Base-by-base conservation (phyloP, 768 basidiomycete genomes). In the Coprinopsis sp. region DNA sequence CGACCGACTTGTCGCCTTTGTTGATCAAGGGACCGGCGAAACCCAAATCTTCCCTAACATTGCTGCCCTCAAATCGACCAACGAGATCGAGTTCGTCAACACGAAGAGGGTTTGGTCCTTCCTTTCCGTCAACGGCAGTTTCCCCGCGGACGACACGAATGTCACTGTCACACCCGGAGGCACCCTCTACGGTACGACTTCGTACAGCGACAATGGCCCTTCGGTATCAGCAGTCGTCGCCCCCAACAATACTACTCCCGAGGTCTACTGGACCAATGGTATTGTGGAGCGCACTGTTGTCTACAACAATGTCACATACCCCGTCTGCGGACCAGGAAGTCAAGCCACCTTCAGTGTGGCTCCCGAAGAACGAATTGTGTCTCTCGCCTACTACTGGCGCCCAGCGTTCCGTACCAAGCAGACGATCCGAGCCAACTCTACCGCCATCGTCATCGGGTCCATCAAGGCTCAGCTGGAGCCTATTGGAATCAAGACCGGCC, bases 301-400 rank as follows among this genome's bases (percentile, higher is more conserved):
- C 10, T 16, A n/a, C 19, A 28, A 29, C 2, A 38, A 37, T 12
- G 7, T 7, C 12, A 29, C 37, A 8, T 51, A 46, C 37, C 50
- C 50, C 6, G 44, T 51, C 6, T 51, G 50, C 23, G 50, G 50
- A 3, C 50, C 44, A 2, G 50, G 50, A 14, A 51, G 50, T 24
- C 24, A 29, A n/a, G 50, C 50, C 10, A 22, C 27, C 19, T 46
- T 51, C 24, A 33, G 50, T 21, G 33, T 51, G 11, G 50, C 12
- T 14, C 16, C 24, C 14, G 27, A 27, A 10, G 28, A 31, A 14
- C 33, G 23, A 10, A 25, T 51, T 13, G n/a, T 22, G 6, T 46
- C 50, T 6, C 37, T 51, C 19, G 2, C 44, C 13, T 46, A 46
- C 31, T 24, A 5, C 14, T 51, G 50, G 50, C 23, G 30, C 24